Evolutionary conservation across 306 rosid species (phyloP).

Genomic region (Sicyos edulis): DNA sequence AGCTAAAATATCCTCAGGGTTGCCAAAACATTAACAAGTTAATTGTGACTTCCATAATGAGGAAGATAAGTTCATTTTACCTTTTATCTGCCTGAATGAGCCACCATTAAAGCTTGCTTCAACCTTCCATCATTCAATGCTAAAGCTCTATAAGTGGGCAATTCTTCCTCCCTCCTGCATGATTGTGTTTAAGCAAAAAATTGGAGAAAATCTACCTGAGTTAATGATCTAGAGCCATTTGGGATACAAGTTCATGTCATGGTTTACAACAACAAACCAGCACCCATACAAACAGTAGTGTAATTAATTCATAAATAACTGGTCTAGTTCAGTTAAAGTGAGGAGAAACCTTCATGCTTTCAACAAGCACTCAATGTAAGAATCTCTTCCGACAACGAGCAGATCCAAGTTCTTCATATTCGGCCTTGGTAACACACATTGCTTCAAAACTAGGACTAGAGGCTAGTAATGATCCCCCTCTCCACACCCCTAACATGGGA

Average conservation of each 20-base stretch:
- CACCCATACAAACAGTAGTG: background rate
- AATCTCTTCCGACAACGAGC: constrained; percentile 89
- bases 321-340: background rate
- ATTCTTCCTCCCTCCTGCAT: background rate
- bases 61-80: background rate
- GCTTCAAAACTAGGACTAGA: constrained; percentile 89
- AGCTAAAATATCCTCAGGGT: background rate
- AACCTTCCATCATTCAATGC: background rate
- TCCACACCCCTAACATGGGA: constrained; percentile 82
- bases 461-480: constrained; percentile 84
- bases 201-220: constrained; percentile 6
- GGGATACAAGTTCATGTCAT: constrained; percentile 3
- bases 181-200: background rate
- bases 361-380: constrained; percentile 38
- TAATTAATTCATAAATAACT: background rate
- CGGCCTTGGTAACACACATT: constrained; percentile 92
- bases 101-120: background rate
- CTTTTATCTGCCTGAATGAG: background rate
- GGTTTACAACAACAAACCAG: background rate
- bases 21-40: constrained; percentile 5
- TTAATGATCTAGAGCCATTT: background rate
- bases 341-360: constrained; percentile 11
- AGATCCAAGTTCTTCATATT: constrained; percentile 95
- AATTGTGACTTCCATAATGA: background rate
- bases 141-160: background rate